These are phyloP conservation scores for Candida multigemmis DNA, from an alignment of 805 yeast species.

Conservation along the genomic window DNA sequence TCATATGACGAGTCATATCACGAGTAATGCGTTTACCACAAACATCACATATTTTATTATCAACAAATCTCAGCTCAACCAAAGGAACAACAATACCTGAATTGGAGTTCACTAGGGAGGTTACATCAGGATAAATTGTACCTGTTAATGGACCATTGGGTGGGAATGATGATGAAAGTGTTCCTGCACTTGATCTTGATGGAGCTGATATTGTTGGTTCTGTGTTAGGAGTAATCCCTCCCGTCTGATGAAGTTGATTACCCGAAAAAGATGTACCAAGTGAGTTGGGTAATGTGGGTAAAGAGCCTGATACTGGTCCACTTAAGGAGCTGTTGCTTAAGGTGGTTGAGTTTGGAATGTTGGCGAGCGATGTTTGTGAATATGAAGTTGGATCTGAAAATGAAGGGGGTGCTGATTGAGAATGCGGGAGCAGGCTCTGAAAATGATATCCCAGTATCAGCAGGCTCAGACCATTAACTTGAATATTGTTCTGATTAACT, in stretches of 20 bases:
- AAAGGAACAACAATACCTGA: slow-evolving; percentile 20
- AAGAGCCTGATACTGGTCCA: not conserved
- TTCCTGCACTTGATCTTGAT: slow-evolving; percentile 1
- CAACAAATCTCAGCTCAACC: slow-evolving; percentile 31
- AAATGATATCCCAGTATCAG: too few relatives aligned
- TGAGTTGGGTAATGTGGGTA: slow-evolving; percentile 1
- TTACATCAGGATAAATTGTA: slow-evolving; percentile 24
- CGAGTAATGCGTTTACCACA: slow-evolving; percentile 49
- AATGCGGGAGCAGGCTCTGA: too few relatives aligned
- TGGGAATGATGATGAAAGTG: not conserved
- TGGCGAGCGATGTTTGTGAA: too few relatives aligned
- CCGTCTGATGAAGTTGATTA: slow-evolving; percentile 1
- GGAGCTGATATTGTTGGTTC: not conserved
- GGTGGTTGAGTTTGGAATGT: too few relatives aligned
- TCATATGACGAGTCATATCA: slow-evolving; percentile 53
- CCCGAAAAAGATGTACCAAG: not conserved
- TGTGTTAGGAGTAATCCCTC: not conserved
- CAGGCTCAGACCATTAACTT: too few relatives aligned
- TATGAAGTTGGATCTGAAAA: too few relatives aligned
- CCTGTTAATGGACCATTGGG: not conserved
- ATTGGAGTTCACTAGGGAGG: slow-evolving; percentile 28
- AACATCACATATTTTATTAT: slow-evolving; percentile 34
- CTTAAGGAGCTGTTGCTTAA: not conserved
- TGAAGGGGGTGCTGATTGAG: too few relatives aligned
- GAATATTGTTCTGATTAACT: too few relatives aligned